Evolutionary conservation across 2,329 filamentous ascomycete genomes (phyloP), one percentile per base, ranked within the genome.

Genomic region (Diaporthe velutina): DNA sequence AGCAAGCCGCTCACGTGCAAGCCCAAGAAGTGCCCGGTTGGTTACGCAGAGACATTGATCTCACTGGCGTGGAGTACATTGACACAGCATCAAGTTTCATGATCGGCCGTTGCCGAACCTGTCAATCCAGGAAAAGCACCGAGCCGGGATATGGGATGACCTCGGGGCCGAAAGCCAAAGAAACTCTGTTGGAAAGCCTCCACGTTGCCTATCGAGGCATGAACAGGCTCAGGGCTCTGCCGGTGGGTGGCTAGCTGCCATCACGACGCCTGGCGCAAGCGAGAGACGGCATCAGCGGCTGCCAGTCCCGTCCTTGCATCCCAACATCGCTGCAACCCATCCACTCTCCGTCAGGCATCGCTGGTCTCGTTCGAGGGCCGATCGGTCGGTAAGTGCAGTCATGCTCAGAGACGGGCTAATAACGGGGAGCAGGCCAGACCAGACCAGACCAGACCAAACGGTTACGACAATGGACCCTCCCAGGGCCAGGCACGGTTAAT

Each of bases 101-200:
- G 77, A 79, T 78, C 79, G 79, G 80, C 79, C 76, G 77, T 79
- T 78, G 77, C 80, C 79, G 78, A 79, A 77, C 75, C 78, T 76
- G 76, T 78, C 74, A 79, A 76, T 74, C 74, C 76, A 78, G 77
- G 80, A 81, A 73, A 74, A 73, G 48, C 73, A 70, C 75, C 75
- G 75, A 76, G 54, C 38, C 71, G 75, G 75, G 35, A 68, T 33
- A 70, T 70, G 30, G 33, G 66, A 54, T n/a, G 35, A 40, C 45
- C 61, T 74, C 71, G 74, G 80, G 79, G 78, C 81, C 80, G 79
- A 81, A 78, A 79, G 72, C 74, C 76, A 76, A 74, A 79, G 61
- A 22, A n/a, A n/a, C 38, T n/a, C 42, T 45, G 52, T 71, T 64
- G 54, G 71, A 25, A 61, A 75, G 71, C 50, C 64, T 55, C 57